These are phyloP conservation scores for Thraustotheca clavata DNA, from an alignment of 352 stramenopile species.

Conservation along the genomic window DNA sequence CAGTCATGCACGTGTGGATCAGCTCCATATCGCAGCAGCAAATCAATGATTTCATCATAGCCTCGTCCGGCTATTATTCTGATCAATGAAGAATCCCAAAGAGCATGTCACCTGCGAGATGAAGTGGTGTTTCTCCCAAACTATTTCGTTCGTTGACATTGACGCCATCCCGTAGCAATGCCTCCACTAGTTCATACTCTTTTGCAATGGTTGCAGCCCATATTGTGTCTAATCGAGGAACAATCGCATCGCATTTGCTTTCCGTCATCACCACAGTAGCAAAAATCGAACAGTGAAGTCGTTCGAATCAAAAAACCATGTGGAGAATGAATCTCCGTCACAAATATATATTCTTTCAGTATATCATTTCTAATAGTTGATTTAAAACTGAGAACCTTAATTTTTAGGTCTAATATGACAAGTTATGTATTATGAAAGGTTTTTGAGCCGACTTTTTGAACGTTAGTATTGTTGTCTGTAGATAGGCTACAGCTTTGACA, in stretches of 20 bases:
- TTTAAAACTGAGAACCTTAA: too few relatives aligned
- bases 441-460: too few relatives aligned
- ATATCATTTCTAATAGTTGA: too few relatives aligned
- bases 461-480: too few relatives aligned
- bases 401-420: not conserved
- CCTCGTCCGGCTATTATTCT: constrained; percentile 30
- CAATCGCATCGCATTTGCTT: not conserved
- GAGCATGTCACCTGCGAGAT: constrained; percentile 33
- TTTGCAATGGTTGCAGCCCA: constrained; percentile 15
- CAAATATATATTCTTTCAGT: too few relatives aligned
- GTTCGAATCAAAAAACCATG: too few relatives aligned
- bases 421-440: not conserved
- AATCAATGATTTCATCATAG: constrained; percentile 38
- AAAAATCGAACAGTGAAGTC: not conserved
- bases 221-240: constrained; percentile 10
- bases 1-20: constrained; percentile 42
- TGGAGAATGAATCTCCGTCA: too few relatives aligned
- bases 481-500: too few relatives aligned
- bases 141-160: constrained; percentile 53
- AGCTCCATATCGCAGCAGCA: constrained; percentile 50
- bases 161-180: constrained; percentile 14
- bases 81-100: not conserved
- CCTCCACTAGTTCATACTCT: constrained; percentile 1
- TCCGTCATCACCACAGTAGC: not conserved
- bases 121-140: constrained; percentile 61